phyloP scores from a whole-genome alignment of 768 basidiomycete genomes.

The Calocybe cyanea region DNA sequence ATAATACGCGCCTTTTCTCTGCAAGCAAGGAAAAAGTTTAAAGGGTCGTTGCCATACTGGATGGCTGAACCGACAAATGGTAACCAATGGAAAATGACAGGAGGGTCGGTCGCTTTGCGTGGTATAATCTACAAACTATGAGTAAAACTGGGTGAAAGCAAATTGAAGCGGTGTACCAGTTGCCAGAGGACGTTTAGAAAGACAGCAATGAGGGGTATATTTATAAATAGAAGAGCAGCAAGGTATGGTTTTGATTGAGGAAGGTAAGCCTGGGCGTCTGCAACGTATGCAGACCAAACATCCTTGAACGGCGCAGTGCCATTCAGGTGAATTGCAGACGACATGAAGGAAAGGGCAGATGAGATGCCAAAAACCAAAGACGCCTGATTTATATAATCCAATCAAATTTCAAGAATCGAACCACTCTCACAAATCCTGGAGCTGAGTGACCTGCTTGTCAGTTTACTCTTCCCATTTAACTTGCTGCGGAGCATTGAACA shows the following conservation, averaged over 20 bases:
- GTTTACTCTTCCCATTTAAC: too few species aligned
- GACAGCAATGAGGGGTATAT: constrained; percentile 64
- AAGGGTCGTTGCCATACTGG: constrained; percentile 87
- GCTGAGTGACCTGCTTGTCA: too few species aligned
- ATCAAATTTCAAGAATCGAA: constrained; percentile 13
- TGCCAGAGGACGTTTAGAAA: constrained; percentile 76
- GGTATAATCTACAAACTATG: constrained; percentile 53
- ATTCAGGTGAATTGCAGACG: constrained; percentile 32
- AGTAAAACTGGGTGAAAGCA: neutral
- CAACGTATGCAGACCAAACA: constrained; percentile 41
- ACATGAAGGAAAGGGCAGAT: constrained; percentile 26
- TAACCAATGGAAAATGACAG: constrained; percentile 89
- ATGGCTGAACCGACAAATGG: constrained; percentile 90
- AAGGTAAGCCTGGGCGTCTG: constrained; percentile 36
- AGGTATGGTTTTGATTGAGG: constrained; percentile 32
- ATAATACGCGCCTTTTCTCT: constrained; percentile 61
- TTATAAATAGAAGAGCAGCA: constrained; percentile 50
- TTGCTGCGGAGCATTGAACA: too few species aligned
- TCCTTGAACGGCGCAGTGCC: constrained; percentile 35
- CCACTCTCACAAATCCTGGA: too few species aligned
- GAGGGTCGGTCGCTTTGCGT: constrained; percentile 69
- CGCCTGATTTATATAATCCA: constrained; percentile 5
- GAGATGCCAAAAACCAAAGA: neutral
- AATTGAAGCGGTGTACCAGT: constrained; percentile 44
- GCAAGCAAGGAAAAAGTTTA: constrained; percentile 80